Evolutionary conservation across 305 asterid genomes (phyloP), one percentile per base, ranked within the genome.

Genomic region (Nicotiana rustica): DNA sequence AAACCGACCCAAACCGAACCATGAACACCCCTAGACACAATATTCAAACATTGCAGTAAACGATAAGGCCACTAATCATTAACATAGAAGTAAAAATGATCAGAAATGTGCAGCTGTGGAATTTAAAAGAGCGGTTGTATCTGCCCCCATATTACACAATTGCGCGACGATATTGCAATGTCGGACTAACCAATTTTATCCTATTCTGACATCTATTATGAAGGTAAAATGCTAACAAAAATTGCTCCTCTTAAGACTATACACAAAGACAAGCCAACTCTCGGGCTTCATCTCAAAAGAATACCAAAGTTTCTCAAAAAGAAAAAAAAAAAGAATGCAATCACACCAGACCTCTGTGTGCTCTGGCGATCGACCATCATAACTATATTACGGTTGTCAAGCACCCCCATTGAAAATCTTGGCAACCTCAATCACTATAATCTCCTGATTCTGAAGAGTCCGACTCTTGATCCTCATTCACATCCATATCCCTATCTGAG

Each of bases 401-500:
- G 52, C 66, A 31, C 66, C 66, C 14, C 17, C 10, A 25, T 2
- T 41, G 7, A 76, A 55, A 76, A 55, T 29, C 80, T 76, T 55
- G 80, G 31, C 52, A 56, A 73, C 76, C 84, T 94, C 86, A 94
- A 85, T 93, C 98, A 78, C 97, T 93, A 82, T 92, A 92, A 66
- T 92, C 97, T 68, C 91, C 97, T 4, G 97, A 92, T 13, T 29
- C 93, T 18, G 78, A 47, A 18, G 97, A 92, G 25, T 87, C 97
- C 0, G 92, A 93, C 47, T 84, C 91, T 49, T 90, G 95, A 5
- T 89, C 94, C 78, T 60, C 82, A 25, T 81, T 80, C 38, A 68
- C 87, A 10, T 62, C 88, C 29, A 19, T 89, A 41, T 83, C 89
- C 77, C 88, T 59, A 62, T 89, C 93, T 14, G 85, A 88, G 13